Evolutionary conservation across 2,329 filamentous ascomycete genomes (phyloP).

Genomic region (Fusarium fujikuroi): DNA sequence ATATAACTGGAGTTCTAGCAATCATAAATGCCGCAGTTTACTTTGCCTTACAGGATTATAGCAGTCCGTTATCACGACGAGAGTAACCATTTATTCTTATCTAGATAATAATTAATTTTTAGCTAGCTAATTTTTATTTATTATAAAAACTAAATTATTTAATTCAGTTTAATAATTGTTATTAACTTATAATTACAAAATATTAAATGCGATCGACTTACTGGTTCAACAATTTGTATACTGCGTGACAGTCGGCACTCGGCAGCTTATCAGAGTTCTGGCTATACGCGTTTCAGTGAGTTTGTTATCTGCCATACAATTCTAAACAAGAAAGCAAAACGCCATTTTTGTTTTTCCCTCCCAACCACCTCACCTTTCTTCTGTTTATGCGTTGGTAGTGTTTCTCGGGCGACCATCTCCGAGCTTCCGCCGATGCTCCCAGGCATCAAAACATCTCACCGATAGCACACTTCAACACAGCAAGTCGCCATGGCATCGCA

Average conservation of each 20-base stretch:
- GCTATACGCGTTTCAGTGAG: fast-evolving
- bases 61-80: neutral
- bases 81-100: neutral
- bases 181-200: neutral
- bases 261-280: neutral
- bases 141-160: too few species aligned
- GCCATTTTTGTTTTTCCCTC: fast-evolving
- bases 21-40: neutral
- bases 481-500: neutral
- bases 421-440: neutral
- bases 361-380: neutral
- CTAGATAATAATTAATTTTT: neutral
- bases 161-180: too few species aligned
- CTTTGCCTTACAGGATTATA: neutral
- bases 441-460: neutral
- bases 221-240: neutral
- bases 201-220: neutral
- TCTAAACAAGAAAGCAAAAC: too few species aligned
- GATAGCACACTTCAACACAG: fast-evolving
- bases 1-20: neutral
- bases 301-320: neutral
- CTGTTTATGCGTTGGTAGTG: neutral
- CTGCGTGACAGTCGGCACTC: neutral
- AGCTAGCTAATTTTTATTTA: neutral
- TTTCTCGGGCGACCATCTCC: neutral